Percentiles rank a stretch among this genome's conserved stretches.
Evolutionary conservation across 106 monocot species (phyloP).

Genomic region (Acanthochlamys bracteata): DNA sequence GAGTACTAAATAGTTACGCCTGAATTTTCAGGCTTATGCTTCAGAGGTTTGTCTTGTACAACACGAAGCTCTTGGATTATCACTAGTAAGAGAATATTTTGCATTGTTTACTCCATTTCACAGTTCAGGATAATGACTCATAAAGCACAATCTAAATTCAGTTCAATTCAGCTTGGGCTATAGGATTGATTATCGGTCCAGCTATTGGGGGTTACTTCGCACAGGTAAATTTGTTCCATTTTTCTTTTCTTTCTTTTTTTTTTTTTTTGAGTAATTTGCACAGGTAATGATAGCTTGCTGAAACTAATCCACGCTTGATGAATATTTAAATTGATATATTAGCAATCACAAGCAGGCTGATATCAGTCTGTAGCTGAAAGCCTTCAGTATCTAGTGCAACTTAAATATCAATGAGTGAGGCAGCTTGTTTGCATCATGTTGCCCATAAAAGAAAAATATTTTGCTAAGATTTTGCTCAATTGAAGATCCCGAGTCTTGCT

Average conservation of each 20-base stretch:
- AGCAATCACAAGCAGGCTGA: too few relatives aligned
- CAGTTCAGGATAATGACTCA: neutral
- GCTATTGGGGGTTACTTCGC: slow-evolving; percentile 10
- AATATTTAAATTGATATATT: too few relatives aligned
- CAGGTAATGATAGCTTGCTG: neutral
- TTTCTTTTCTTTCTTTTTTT: too few relatives aligned
- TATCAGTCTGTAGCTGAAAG: too few relatives aligned
- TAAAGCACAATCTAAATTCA: neutral
- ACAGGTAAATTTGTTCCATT: neutral
- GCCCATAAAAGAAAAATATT: too few relatives aligned
- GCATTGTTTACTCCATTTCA: neutral
- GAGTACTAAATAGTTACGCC: neutral
- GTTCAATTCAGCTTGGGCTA: slow-evolving; percentile 8
- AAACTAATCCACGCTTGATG: too few relatives aligned
- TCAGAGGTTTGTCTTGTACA: slow-evolving; percentile 23
- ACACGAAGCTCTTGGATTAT: slow-evolving; percentile 33
- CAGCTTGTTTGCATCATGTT: too few relatives aligned
- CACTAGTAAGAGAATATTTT: slow-evolving; percentile 24
- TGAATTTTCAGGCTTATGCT: slow-evolving; percentile 26
- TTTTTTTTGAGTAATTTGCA: neutral
- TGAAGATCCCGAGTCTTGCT: too few relatives aligned
- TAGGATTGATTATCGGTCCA: slow-evolving; percentile 7
- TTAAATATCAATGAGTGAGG: too few relatives aligned
- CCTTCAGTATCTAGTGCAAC: too few relatives aligned
- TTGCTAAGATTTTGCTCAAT: too few relatives aligned